These are phyloP conservation scores for Trichophyton schoenleinii DNA, from an alignment of 2,329 filamentous ascomycete species.

Conservation along the genomic window DNA sequence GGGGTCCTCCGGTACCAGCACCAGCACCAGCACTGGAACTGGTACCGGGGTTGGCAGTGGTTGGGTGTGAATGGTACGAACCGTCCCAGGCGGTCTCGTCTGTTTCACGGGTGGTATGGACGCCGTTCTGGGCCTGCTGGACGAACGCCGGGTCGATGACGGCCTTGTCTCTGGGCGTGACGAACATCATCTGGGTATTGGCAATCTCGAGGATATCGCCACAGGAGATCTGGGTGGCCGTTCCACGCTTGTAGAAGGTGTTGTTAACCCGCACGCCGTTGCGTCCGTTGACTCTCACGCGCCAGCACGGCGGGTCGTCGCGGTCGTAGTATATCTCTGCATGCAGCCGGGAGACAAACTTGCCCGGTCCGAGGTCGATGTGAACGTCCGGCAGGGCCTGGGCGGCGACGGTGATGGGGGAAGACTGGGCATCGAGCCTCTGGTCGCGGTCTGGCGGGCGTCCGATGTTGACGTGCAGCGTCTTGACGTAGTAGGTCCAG, in stretches of 20 bases:
- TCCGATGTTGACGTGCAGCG: slow-evolving; percentile 38
- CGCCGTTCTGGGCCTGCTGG: slow-evolving; percentile 47
- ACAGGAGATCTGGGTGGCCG: slow-evolving; percentile 57
- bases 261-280: slow-evolving; percentile 85
- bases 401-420: slow-evolving; percentile 34
- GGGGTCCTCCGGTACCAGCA: neutral
- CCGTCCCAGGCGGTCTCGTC: slow-evolving; percentile 27
- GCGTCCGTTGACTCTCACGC: slow-evolving; percentile 73
- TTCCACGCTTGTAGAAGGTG: slow-evolving; percentile 52
- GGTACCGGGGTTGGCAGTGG: slow-evolving; percentile 7
- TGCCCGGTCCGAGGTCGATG: slow-evolving; percentile 77
- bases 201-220: slow-evolving; percentile 87
- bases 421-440: slow-evolving; percentile 33
- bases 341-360: slow-evolving; percentile 66
- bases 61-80: slow-evolving; percentile 28
- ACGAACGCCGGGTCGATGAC: slow-evolving; percentile 57
- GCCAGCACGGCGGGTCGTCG: slow-evolving; percentile 56
- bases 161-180: slow-evolving; percentile 66
- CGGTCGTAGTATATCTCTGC: slow-evolving; percentile 64
- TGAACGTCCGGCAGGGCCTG: slow-evolving; percentile 47
- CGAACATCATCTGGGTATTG: slow-evolving; percentile 96
- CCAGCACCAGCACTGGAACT: slow-evolving; percentile 2
- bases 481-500: slow-evolving; percentile 42
- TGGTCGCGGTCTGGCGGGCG: slow-evolving; percentile 37
- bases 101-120: slow-evolving; percentile 23